Base-by-base conservation (phyloP, 139 green algal species). In the Tetratostichococcus sp. region DNA sequence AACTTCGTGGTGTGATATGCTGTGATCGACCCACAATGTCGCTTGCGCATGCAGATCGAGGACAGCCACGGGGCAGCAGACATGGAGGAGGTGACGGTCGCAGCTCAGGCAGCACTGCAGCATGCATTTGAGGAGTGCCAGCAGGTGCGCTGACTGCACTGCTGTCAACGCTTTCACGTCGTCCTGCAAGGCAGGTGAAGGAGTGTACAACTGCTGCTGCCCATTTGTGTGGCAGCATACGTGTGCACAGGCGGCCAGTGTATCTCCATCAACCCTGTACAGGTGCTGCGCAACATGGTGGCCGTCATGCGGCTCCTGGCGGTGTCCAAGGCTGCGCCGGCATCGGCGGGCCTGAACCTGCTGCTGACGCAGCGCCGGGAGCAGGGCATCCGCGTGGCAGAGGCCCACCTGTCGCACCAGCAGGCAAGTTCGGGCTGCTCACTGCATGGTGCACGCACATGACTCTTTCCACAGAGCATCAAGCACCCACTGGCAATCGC, bases 61-160 rank as follows among this genome's bases (percentile, higher is more conserved):
- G 65, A 62, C 26, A 33, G 4, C 1, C 25, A 35, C 25, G 14
- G 32, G 11, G 69, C 65, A 4, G 50, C 69, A 25, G 42, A 58
- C 5, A 65, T 59, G 14, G 71, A 73, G 42, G 71, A 65, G 8
- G 72, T 85, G 42, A 68, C 73, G 5, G 43, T 73, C 2, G 32
- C 75, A 35, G 82, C 77, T 2, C 79, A 83, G 65, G 30, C 32
- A 28, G 57, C 81, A 23, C 1, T 83, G 30, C 42, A 81, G 43
- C 57, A 74, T 1, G 80, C 88, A 21, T 85, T 89, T 72, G 76
- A 83, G n/a, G 65, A 71, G 25, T 86, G 80, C 77, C 68, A 86
- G 28, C 82, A 80, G 73, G 77, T 84, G 43, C 25, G n/a, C n/a
- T n/a, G n/a, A n/a, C n/a, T n/a, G n/a, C n/a, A n/a, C n/a, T n/a